phyloP scores from a whole-genome alignment of 352 stramenopile genomes.

The Phytopythium cucurbitacearum region DNA sequence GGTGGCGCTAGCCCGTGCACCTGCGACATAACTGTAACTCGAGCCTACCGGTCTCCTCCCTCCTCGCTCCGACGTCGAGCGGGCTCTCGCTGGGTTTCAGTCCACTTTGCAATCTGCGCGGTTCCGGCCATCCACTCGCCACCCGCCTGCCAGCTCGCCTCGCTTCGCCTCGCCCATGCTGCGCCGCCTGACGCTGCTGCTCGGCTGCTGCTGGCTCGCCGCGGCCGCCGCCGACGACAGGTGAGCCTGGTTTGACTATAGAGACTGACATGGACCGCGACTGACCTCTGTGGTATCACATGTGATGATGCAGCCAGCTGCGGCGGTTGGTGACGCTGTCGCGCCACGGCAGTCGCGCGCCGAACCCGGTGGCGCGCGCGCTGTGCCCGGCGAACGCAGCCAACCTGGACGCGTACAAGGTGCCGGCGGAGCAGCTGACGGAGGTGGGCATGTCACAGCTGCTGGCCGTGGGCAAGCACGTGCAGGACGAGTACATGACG shows the following conservation, averaged over 20 bases:
- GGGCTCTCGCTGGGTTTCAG: neutral
- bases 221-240: constrained; percentile 1
- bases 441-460: constrained; percentile 81
- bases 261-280: neutral
- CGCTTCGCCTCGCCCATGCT: neutral
- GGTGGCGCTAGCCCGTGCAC: too few species aligned
- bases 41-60: too few species aligned
- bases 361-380: constrained; percentile 52
- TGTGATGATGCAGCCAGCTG: constrained; percentile 40
- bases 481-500: constrained; percentile 66
- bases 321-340: constrained; percentile 74
- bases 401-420: constrained; percentile 74
- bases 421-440: constrained; percentile 78
- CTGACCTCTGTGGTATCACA: too few species aligned
- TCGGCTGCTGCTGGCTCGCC: neutral
- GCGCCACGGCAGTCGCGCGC: constrained; percentile 73
- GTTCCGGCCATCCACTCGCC: neutral
- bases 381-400: constrained; percentile 62
- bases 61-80: too few species aligned
- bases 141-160: neutral
- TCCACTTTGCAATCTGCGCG: neutral
- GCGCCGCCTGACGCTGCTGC: constrained; percentile 2
- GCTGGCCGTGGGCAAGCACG: constrained; percentile 57
- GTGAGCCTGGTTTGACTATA: neutral
- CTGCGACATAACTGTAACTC: too few species aligned